Base-by-base conservation (phyloP, 108 stramenopile species). In the Cyclotella baltica region DNA sequence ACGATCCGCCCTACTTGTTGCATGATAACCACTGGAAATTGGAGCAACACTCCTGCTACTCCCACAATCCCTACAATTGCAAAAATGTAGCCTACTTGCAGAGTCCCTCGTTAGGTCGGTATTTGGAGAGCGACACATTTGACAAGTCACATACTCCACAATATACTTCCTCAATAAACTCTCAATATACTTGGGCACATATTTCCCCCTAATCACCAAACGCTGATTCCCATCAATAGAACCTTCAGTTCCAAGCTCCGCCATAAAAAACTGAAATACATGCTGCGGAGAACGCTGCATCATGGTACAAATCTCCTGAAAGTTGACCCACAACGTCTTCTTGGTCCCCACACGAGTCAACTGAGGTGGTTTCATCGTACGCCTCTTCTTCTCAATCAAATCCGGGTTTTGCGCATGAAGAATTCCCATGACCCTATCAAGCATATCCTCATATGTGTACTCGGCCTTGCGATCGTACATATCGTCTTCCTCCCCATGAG, bases 321-420 rank as follows among this genome's bases (percentile, higher is more conserved):
- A 99, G 92, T 99, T 99, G 33, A 98, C 92, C 98, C 98, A 99
- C 36, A 97, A 87, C 9, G 98, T 98, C 94, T 97, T 97, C 80
- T 96, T 97, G 67, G 94, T 92, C 40, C 93, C 94, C 25, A 99
- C 77, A 56, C 97, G 81, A 67, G 95, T 96, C 47, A 99, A 80
- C 82, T 99, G 98, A 29, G 98, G 98, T 33, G 98, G 98, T 73
- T 97, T 98, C 89, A 99, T 95, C 68, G 90, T 96, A 52, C 92
- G 89, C n/a, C 97, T 90, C 80, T 96, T 98, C 96, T 98, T 98
- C 80, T 99, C 97, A 31, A 96, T 86, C 58, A 98, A 80, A 56
- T 97, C 97, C 9, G 98, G 98, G 75, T 99, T 99, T 80, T 99
- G 97, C 29, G 89, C 96, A 56, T 97, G 96, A 47, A 99, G 67